Conservation (phyloP, 2,329 filamentous ascomycete species). For the Pseudonectria buxi region DNA sequence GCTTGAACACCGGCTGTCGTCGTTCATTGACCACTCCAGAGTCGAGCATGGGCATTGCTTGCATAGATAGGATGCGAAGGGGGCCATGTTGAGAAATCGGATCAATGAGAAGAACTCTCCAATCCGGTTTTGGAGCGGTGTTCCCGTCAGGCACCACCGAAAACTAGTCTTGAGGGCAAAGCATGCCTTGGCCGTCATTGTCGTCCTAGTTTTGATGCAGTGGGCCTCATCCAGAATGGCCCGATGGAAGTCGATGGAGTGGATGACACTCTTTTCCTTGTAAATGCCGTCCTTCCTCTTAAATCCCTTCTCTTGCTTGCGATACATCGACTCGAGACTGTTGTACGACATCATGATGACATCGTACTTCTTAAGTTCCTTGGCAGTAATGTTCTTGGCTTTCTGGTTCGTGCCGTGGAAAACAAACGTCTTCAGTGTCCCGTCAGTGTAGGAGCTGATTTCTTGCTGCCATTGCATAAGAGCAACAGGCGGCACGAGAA, state of each 20-base stretch:
- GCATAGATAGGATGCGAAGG: slow-evolving; percentile 92
- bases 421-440: slow-evolving; percentile 82
- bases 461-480: slow-evolving; percentile 92
- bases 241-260: slow-evolving; percentile 80
- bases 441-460: slow-evolving; percentile 75
- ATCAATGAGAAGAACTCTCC: slow-evolving; percentile 95
- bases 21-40: slow-evolving; percentile 76
- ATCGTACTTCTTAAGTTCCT: slow-evolving; percentile 74
- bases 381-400: slow-evolving; percentile 66
- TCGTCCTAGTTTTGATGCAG: slow-evolving; percentile 85
- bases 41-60: slow-evolving; percentile 75
- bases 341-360: slow-evolving; percentile 98
- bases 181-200: slow-evolving; percentile 89
- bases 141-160: slow-evolving; percentile 94
- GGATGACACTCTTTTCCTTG: slow-evolving; percentile 75
- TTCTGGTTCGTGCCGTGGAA: slow-evolving; percentile 84
- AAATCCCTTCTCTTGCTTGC: slow-evolving; percentile 89
- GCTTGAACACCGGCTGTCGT: slow-evolving; percentile 60
- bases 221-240: slow-evolving; percentile 93
- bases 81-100: slow-evolving; percentile 80
- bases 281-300: slow-evolving; percentile 70
- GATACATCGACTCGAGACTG: slow-evolving; percentile 81
- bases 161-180: slow-evolving; percentile 83
- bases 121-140: slow-evolving; percentile 92
- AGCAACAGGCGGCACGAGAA: slow-evolving; percentile 87